A percentile compares a stretch with the other conserved stretches of the same genome.
Conservation (phyloP, 1,284 basidiomycete genomes). For the Cutaneotrichosporon cyanovorans region DNA sequence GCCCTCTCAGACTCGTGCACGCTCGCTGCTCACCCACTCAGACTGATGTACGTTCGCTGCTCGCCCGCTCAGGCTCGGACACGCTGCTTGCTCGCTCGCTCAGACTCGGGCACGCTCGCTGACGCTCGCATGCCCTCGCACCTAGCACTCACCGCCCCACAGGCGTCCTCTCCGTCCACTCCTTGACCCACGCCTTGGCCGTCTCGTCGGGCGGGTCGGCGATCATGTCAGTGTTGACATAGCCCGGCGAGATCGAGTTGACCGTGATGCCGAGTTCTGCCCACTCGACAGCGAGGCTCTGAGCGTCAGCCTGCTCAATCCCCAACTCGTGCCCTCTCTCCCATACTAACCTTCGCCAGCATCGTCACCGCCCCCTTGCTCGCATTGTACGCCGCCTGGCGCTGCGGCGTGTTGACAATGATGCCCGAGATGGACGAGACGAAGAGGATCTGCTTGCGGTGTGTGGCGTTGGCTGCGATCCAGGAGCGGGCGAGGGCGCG, state of each 20-base stretch:
- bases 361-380: conserved; percentile 43
- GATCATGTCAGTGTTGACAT: conserved; percentile 46
- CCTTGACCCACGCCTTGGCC: conserved; percentile 21
- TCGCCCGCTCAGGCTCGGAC: background rate
- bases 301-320: background rate
- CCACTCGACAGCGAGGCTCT: conserved; percentile 45
- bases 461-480: conserved; percentile 4
- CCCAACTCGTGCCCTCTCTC: no score
- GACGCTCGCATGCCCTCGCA: background rate
- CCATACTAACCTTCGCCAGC: conserved; percentile 22
- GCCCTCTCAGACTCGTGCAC: background rate
- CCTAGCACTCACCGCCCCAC: conserved; percentile 19
- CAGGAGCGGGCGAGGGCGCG: conserved; percentile 36
- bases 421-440: conserved; percentile 42
- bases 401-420: conserved; percentile 44
- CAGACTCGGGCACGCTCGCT: background rate
- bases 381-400: conserved; percentile 43
- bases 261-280: conserved; percentile 38
- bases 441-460: conserved; percentile 41
- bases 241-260: conserved; percentile 45
- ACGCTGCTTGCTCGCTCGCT: no score
- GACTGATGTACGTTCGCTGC: background rate
- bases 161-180: conserved; percentile 39
- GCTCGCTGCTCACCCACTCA: background rate
- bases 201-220: conserved; percentile 26